These are phyloP conservation scores for Ajuga reptans DNA, from an alignment of 305 asterid genomes.

Conservation along the genomic window DNA sequence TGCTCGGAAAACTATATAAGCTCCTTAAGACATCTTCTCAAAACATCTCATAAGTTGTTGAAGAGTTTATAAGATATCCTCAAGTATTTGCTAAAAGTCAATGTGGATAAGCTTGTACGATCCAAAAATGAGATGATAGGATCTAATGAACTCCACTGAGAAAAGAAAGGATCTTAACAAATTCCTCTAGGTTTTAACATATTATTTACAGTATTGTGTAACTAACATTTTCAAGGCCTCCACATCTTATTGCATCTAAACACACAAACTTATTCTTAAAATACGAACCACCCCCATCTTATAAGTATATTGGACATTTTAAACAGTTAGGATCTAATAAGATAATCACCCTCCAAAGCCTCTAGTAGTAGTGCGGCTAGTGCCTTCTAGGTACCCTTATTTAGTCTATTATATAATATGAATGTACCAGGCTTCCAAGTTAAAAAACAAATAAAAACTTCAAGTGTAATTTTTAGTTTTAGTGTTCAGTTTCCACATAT, in stretches of 20 bases:
- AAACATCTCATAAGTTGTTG: background rate
- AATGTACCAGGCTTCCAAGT: background rate
- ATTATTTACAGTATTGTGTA: background rate
- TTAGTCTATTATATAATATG: background rate
- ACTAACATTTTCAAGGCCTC: background rate
- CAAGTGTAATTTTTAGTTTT: background rate
- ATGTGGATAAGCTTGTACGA: background rate
- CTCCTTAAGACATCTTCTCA: background rate
- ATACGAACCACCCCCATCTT: background rate
- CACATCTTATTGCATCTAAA: background rate
- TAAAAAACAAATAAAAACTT: background rate
- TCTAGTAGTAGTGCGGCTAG: background rate
- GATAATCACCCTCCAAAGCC: background rate
- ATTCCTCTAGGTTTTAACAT: background rate
- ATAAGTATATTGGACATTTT: background rate
- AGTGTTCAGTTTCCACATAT: background rate
- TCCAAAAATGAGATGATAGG: constrained; percentile 1
- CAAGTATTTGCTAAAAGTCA: background rate
- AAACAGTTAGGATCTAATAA: background rate
- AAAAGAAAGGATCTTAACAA: background rate
- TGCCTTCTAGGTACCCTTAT: background rate
- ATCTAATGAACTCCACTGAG: background rate
- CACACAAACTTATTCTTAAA: background rate
- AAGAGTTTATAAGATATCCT: background rate
- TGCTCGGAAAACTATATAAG: background rate